Conservation (phyloP, 768 basidiomycete genomes). For the Lanmaoa rubissima region DNA sequence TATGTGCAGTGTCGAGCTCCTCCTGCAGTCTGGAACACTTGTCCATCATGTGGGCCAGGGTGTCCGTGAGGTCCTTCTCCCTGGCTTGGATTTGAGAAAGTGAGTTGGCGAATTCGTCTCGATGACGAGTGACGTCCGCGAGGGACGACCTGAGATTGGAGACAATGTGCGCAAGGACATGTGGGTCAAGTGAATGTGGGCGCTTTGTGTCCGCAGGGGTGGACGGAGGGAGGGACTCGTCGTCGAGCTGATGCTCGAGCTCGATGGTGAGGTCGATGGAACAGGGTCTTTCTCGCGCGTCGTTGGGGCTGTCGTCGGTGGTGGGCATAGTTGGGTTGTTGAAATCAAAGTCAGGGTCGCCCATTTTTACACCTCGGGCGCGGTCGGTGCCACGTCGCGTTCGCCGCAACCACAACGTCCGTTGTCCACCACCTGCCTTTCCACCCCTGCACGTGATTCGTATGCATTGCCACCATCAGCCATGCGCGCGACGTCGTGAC, state of each 20-base stretch:
- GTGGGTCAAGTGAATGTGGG: slow-evolving; percentile 63
- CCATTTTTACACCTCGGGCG: neutral
- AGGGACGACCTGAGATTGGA: slow-evolving; percentile 69
- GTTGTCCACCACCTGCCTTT: neutral
- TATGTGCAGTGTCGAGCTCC: slow-evolving; percentile 48
- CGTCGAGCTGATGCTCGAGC: slow-evolving; percentile 71
- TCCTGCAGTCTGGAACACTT: slow-evolving; percentile 60
- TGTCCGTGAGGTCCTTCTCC: slow-evolving; percentile 62
- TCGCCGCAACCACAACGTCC: neutral
- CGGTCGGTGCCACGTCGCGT: slow-evolving; percentile 11
- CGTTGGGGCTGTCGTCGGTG: slow-evolving; percentile 20
- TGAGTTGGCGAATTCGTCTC: slow-evolving; percentile 59
- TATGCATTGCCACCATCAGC: neutral
- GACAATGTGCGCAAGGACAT: slow-evolving; percentile 74
- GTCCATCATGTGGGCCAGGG: slow-evolving; percentile 62
- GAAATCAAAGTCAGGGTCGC: neutral
- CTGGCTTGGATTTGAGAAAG: slow-evolving; percentile 49
- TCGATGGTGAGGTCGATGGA: slow-evolving; percentile 81
- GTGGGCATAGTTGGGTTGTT: slow-evolving; percentile 30
- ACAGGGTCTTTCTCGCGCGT: slow-evolving; percentile 28
- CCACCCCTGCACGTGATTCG: slow-evolving; percentile 13
- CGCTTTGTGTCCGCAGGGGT: slow-evolving; percentile 37
- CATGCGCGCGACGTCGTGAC: too few relatives aligned
- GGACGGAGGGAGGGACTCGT: slow-evolving; percentile 56
- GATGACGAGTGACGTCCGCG: slow-evolving; percentile 62